Evolutionary conservation across 345 rosid species (phyloP), one percentile per base, ranked within the genome.

Genomic region (Heritiera littoralis): DNA sequence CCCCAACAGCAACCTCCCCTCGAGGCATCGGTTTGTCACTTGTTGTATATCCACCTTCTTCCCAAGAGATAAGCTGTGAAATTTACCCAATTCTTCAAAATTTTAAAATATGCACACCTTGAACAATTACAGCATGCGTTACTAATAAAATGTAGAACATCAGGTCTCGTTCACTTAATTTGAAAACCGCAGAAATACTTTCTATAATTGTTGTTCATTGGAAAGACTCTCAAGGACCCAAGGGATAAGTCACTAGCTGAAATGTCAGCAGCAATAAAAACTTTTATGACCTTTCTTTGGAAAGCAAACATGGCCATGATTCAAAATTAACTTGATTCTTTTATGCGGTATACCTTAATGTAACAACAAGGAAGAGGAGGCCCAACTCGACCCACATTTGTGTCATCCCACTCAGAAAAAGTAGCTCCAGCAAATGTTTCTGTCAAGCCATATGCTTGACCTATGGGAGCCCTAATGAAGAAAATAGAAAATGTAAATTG

Each of bases 401-500:
- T 30, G 49, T 93, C 98, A 70, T 95, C 98, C 85, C 83, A 83
- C 83, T 95, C 98, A 30, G 95, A 81, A 85, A 95, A 95, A 46
- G 98, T 87, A 80, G 91, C 90, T 83, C 98, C 98, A 78, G 98
- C 98, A 84, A 78, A 90, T 23, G 98, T 95, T 88, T 95, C 98
- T 59, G 98, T 95, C 89, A 95, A 86, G 80, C 98, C 98, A 86
- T 95, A 95, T 73, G 91, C 98, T 85, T 93, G 98, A 70, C 95
- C 97, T 4, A 93, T 87, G 12, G 92, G 93, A 79, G 98, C 90
- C 86, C 98, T 95, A 79, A 78, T 18, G 61, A 41, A 70, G 71
- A 54, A 74, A 52, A 78, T 56, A 5, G 58, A 18, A 54, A 10
- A 80, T 45, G 76, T 56, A 74, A 80, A 43, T 65, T 54, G 61